phyloP scores from a whole-genome alignment of 2,329 filamentous ascomycete species.

The Trichoderma breve region DNA sequence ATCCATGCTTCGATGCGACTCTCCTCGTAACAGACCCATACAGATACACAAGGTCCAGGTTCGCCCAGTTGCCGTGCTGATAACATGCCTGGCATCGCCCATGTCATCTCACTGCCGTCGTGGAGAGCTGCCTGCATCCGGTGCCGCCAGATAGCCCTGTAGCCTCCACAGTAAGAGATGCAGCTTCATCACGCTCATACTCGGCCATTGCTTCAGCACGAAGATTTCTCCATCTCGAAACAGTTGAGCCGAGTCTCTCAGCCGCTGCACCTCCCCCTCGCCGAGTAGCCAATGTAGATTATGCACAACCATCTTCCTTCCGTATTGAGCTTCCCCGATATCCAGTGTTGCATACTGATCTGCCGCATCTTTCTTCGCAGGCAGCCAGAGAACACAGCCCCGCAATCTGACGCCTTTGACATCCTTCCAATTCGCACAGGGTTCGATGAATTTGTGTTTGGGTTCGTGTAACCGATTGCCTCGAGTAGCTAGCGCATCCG shows the following conservation, averaged over 20 bases:
- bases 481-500: constrained; percentile 42
- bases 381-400: constrained; percentile 48
- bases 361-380: constrained; percentile 24
- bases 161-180: constrained; percentile 57
- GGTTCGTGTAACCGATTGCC: constrained; percentile 22
- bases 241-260: constrained; percentile 37
- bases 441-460: constrained; percentile 41
- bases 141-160: constrained; percentile 49
- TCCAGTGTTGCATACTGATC: constrained; percentile 47
- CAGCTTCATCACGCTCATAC: constrained; percentile 41
- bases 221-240: constrained; percentile 41
- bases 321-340: constrained; percentile 34
- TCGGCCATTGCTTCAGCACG: constrained; percentile 41
- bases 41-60: background rate
- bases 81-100: background rate
- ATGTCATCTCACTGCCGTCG: background rate
- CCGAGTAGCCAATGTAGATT: constrained; percentile 54
- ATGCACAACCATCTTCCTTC: constrained; percentile 48
- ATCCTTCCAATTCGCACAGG: constrained; percentile 45
- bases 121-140: background rate
- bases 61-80: background rate
- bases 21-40: background rate
- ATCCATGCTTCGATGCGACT: background rate
- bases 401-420: constrained; percentile 39
- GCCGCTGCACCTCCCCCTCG: constrained; percentile 38